Percentiles rank a stretch among this genome's conserved stretches.
These are phyloP conservation scores for Pestalotiopsis sp. DNA, from an alignment of 2,329 filamentous ascomycete species.

Conservation along the genomic window DNA sequence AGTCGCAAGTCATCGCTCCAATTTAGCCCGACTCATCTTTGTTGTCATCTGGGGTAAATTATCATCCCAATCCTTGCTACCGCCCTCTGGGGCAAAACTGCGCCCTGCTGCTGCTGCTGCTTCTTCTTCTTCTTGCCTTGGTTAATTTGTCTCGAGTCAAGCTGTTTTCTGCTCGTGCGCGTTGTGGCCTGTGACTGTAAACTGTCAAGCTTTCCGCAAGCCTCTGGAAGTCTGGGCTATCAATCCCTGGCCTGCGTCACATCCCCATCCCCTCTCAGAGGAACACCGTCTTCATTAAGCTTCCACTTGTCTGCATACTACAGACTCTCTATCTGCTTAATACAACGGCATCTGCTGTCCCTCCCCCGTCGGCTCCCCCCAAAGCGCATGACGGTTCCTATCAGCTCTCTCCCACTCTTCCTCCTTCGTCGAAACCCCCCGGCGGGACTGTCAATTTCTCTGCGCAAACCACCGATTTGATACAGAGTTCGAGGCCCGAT, in stretches of 20 bases:
- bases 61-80: neutral
- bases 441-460: slow-evolving; percentile 7
- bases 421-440: slow-evolving; percentile 14
- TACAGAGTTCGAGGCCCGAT: slow-evolving; percentile 40
- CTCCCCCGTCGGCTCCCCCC: neutral
- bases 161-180: neutral
- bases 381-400: slow-evolving; percentile 1
- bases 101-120: too few relatives aligned
- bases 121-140: neutral
- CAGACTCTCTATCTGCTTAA: neutral
- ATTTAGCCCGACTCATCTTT: neutral
- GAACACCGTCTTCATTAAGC: neutral
- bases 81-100: neutral
- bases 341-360: neutral
- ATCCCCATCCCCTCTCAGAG: neutral
- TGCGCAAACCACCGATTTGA: slow-evolving; percentile 7
- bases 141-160: slow-evolving; percentile 2
- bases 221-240: neutral
- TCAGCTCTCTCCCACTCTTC: slow-evolving; percentile 8
- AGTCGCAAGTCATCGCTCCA: neutral
- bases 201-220: slow-evolving; percentile 3
- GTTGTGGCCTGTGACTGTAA: neutral
- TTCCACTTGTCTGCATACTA: slow-evolving; percentile 2
- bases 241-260: slow-evolving; percentile 12
- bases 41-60: neutral